Conservation (phyloP, 371 early-diverging fungal genomes). For the Nosema granulosis region DNA sequence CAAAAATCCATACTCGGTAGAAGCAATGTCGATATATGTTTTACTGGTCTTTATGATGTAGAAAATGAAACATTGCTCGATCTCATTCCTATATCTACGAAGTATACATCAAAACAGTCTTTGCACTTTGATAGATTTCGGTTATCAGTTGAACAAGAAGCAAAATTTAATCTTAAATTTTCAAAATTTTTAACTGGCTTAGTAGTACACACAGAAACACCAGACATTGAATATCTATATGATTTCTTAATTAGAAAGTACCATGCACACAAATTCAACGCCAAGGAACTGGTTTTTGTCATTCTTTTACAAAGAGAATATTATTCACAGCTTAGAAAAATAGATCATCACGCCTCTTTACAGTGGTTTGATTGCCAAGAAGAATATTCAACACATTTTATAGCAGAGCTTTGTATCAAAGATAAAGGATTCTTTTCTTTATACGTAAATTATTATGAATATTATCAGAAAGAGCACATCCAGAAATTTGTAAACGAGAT, state of each 20-base stretch:
- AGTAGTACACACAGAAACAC: slow-evolving; percentile 4
- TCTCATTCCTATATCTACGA: slow-evolving; percentile 19
- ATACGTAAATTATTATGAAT: slow-evolving; percentile 49
- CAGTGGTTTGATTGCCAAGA: slow-evolving; percentile 18
- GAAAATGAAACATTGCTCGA: slow-evolving; percentile 51
- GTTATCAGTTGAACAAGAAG: slow-evolving; percentile 44
- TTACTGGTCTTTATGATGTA: slow-evolving; percentile 36
- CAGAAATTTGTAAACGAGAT: slow-evolving; percentile 31
- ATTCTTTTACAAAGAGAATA: slow-evolving; percentile 44
- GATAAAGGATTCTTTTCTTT: slow-evolving; percentile 34
- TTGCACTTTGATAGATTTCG: slow-evolving; percentile 49
- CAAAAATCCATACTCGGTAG: background rate
- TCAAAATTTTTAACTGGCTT: slow-evolving; percentile 33
- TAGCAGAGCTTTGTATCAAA: slow-evolving; percentile 32
- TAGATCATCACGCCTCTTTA: slow-evolving; percentile 8
- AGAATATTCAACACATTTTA: slow-evolving; percentile 20
- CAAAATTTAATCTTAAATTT: slow-evolving; percentile 49
- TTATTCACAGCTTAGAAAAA: slow-evolving; percentile 21
- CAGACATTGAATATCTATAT: slow-evolving; percentile 38
- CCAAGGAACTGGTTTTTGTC: slow-evolving; percentile 48
- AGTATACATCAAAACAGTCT: slow-evolving; percentile 32
- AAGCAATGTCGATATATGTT: background rate
- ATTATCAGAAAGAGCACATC: slow-evolving; percentile 12
- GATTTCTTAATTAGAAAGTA: slow-evolving; percentile 59
- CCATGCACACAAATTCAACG: slow-evolving; percentile 42